Base-by-base conservation (phyloP, 106 monocot species). In the Phalaenopsis aphrodite region DNA sequence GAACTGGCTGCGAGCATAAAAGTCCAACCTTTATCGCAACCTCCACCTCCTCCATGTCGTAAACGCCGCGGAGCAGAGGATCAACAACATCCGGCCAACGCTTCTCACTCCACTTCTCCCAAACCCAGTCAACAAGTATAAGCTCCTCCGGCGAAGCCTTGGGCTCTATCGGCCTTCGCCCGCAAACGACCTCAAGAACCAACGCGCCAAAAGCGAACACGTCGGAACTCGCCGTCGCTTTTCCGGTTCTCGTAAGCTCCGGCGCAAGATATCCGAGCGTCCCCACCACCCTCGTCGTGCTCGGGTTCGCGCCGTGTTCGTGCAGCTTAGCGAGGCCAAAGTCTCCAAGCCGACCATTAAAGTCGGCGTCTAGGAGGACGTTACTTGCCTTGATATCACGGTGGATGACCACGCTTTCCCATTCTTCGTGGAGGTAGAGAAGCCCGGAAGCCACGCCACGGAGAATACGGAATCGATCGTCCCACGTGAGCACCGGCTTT, bases 301-400 rank as follows among this genome's bases (percentile, higher is more conserved):
- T 65, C 37, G 95, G 88, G 75, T 95, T 90, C 30, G 85, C 81
- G n/a, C 92, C 95, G 83, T 90, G 95, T 75, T 95, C 95, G 85
- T 95, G 84, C 10, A 95, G 86, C 87, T 89, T 95, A 9, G 95
- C 89, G 5, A 94, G 81, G 8, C 94, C 91, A 85, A 91, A 94
- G 80, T 91, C 91, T 38, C 91, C 91, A 17, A 94, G 88, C 47
- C 89, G 75, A n/a, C 91, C 91, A 73, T 86, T 86, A 81, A 94
- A 72, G 36, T 94, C 94, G 45, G 72, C 87, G 89, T 94, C 94
- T 48, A 94, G 94, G 42, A 94, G 85, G 38, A 94, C 91, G 78
- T 94, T 94, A 86, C 94, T 94, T 2, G 94, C 91, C 83, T 94
- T 94, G 21, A 94, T 86, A 83, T 94, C 94, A 17, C 94, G 88